Evolutionary conservation across 768 basidiomycete genomes (phyloP).

Genomic region (Trametopsis cervina): DNA sequence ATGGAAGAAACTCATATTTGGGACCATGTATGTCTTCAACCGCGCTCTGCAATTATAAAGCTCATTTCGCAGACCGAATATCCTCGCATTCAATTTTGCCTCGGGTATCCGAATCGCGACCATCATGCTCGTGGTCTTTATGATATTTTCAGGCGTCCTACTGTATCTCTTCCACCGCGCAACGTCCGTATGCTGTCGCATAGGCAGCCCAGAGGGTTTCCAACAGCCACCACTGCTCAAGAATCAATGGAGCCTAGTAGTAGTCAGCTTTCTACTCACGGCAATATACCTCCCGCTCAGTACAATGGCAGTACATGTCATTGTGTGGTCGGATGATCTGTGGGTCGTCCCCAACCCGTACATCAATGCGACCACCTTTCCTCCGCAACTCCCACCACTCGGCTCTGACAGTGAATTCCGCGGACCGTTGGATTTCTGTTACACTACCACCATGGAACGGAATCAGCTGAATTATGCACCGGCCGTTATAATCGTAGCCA

Average conservation of each 20-base stretch:
- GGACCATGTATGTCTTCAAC: conserved; percentile 50
- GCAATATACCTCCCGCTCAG: conserved; percentile 71
- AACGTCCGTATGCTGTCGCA: conserved; percentile 40
- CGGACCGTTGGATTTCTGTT: conserved; percentile 67
- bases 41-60: conserved; percentile 5
- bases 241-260: conserved; percentile 47
- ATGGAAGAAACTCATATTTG: conserved; percentile 57
- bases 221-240: conserved; percentile 35
- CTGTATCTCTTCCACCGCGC: conserved; percentile 54
- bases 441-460: conserved; percentile 69
- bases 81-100: conserved; percentile 69
- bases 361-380: conserved; percentile 43
- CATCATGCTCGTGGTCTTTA: conserved; percentile 52
- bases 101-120: conserved; percentile 53
- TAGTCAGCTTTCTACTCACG: conserved; percentile 58
- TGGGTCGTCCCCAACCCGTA: conserved; percentile 72
- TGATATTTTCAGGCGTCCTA: conserved; percentile 43
- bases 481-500: conserved; percentile 49
- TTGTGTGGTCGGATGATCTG: conserved; percentile 73
- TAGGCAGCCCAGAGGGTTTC: conserved; percentile 47
- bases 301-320: conserved; percentile 68
- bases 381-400: conserved; percentile 42
- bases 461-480: conserved; percentile 68
- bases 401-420: conserved; percentile 52
- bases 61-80: conserved; percentile 61